phyloP scores from a whole-genome alignment of 805 yeast genomes.

The Candida chilensis region DNA sequence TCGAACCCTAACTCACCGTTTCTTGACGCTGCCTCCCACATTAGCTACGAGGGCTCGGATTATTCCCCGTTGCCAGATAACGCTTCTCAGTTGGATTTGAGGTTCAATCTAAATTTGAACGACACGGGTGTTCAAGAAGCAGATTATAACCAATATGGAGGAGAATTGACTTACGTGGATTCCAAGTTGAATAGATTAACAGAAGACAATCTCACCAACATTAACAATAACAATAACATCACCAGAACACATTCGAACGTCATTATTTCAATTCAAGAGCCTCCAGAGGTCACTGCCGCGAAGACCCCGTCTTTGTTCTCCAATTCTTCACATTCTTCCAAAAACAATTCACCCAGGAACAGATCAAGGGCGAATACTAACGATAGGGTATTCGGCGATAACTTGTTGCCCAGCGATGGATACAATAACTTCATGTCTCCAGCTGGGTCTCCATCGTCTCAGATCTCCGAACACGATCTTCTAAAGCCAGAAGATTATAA shows the following conservation, averaged over 20 bases:
- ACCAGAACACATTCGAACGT: too few species aligned
- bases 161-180: not conserved
- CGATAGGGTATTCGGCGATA: constrained; percentile 9
- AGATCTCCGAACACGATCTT: constrained; percentile 7
- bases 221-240: too few species aligned
- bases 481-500: constrained; percentile 26
- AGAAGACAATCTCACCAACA: not conserved
- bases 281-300: constrained; percentile 30
- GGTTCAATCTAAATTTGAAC: not conserved
- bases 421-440: constrained; percentile 6
- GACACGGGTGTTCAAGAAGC: not conserved
- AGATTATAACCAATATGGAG: not conserved
- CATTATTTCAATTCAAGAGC: too few species aligned
- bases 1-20: not conserved
- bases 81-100: not conserved
- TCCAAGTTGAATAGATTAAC: not conserved
- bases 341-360: constrained; percentile 18
- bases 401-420: constrained; percentile 6
- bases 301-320: constrained; percentile 50
- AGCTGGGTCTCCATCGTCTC: constrained; percentile 4
- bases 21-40: not conserved
- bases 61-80: not conserved
- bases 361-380: constrained; percentile 19
- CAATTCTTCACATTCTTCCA: constrained; percentile 27
- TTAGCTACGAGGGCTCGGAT: not conserved